Conservation (phyloP, 1,284 basidiomycete species). For the Ustilago hordei region DNA sequence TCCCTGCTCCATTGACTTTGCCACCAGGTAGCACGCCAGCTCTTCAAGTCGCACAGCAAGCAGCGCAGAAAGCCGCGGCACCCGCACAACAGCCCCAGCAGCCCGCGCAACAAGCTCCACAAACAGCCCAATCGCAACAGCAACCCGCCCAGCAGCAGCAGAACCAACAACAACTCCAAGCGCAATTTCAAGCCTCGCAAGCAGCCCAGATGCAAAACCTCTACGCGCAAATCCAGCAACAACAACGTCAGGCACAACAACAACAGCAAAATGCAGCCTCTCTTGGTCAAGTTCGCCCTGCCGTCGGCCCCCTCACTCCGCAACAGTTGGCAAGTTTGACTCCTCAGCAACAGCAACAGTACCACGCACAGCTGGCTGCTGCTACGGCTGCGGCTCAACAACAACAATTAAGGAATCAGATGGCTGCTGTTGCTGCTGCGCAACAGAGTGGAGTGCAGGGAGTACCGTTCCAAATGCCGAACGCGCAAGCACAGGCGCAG, state of each 20-base stretch:
- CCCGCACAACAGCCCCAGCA: conserved; percentile 23
- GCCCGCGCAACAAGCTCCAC: conserved; percentile 27
- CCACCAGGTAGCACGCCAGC: conserved; percentile 23
- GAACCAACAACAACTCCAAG: conserved; percentile 23
- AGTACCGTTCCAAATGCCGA: conserved; percentile 20
- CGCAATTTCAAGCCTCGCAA: conserved; percentile 38
- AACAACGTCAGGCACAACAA: conserved; percentile 40
- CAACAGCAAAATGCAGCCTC: conserved; percentile 28
- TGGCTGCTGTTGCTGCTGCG: conserved; percentile 43
- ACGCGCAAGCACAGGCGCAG: conserved; percentile 41
- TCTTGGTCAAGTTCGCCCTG: conserved; percentile 30
- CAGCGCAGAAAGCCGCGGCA: conserved; percentile 10
- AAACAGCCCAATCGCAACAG: conserved; percentile 7
- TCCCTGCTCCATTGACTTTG: conserved; percentile 15
- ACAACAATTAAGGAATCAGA: conserved; percentile 46
- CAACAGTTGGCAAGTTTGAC: conserved; percentile 42
- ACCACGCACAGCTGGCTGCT: conserved; percentile 42
- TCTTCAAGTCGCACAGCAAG: conserved; percentile 22
- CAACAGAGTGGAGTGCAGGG: conserved; percentile 26
- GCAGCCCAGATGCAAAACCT: conserved; percentile 51
- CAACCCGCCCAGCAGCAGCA: conserved; percentile 22
- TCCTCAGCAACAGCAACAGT: conserved; percentile 48
- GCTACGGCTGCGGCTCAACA: conserved; percentile 49
- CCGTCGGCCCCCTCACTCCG: conserved; percentile 33
- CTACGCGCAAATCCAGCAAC: conserved; percentile 51